Conservation (phyloP, 352 stramenopile species). For the Thraustochytrium striatum region DNA sequence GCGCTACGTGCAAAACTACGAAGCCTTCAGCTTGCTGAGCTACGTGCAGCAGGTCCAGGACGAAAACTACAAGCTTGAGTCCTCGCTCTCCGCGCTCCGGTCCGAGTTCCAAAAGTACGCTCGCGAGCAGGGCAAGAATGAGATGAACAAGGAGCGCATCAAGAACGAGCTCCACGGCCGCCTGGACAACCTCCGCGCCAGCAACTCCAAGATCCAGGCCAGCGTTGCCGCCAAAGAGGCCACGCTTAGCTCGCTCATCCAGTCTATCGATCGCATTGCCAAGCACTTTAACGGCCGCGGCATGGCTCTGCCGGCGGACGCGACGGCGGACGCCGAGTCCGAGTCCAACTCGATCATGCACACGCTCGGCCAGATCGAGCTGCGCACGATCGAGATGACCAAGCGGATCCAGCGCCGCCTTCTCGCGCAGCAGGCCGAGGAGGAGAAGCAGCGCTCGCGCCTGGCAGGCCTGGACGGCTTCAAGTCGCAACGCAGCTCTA, state of each 20-base stretch:
- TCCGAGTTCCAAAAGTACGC: neutral
- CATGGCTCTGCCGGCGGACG: neutral
- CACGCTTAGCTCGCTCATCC: neutral
- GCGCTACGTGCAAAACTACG: constrained; percentile 26
- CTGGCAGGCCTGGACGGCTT: neutral
- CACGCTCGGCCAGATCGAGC: constrained; percentile 12
- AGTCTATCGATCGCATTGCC: constrained; percentile 5
- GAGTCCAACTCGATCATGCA: constrained; percentile 2
- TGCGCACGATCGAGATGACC: constrained; percentile 5
- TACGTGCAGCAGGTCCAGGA: constrained; percentile 31
- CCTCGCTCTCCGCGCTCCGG: neutral
- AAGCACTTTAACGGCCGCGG: neutral
- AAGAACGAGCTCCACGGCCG: constrained; percentile 4
- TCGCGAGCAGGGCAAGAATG: constrained; percentile 25
- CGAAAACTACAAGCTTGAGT: constrained; percentile 12
- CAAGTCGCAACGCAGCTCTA: no score
- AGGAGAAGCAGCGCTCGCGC: neutral
- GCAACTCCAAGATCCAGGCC: neutral
- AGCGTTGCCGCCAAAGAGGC: neutral
- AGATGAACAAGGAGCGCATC: constrained; percentile 33
- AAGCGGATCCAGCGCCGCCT: neutral
- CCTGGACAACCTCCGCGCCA: neutral
- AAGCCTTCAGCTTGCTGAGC: constrained; percentile 17
- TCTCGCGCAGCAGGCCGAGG: neutral
- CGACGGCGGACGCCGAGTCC: neutral